phyloP scores from a whole-genome alignment of 495 filamentous ascomycete species.

The Trichoderma reesei region DNA sequence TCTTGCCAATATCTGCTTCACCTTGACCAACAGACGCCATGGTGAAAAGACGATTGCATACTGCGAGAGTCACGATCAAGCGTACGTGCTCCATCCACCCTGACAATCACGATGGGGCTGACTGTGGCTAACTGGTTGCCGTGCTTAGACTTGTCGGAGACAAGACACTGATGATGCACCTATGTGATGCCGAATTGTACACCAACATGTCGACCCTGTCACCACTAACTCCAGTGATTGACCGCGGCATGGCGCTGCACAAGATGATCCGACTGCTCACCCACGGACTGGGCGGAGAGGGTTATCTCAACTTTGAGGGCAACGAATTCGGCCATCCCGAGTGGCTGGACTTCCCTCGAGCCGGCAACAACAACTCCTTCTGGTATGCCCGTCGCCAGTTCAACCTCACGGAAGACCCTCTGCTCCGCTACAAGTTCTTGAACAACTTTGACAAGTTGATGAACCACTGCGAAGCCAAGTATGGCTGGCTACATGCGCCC shows the following conservation, averaged over 20 bases:
- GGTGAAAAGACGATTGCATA: conserved; percentile 99
- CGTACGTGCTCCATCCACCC: conserved; percentile 46
- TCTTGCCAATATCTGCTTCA: conserved; percentile 72
- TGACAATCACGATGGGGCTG: background rate
- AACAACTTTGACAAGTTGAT: conserved; percentile 91
- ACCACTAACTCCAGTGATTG: conserved; percentile 79
- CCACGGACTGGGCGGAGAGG: conserved; percentile 90
- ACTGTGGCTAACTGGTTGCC: conserved; percentile 22
- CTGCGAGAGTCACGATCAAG: conserved; percentile 94
- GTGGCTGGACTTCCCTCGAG: conserved; percentile 97
- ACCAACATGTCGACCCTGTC: conserved; percentile 89
- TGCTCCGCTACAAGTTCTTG: conserved; percentile 83
- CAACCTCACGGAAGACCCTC: conserved; percentile 77
- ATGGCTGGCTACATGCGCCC: conserved; percentile 80
- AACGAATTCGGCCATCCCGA: conserved; percentile 99
- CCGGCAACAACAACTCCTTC: conserved; percentile 89
- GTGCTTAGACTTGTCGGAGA: conserved; percentile 77
- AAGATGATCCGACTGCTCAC: conserved; percentile 96
- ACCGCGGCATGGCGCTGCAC: conserved; percentile 83
- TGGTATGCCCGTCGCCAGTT: conserved; percentile 95
- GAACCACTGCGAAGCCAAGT: conserved; percentile 77
- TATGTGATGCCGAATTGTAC: conserved; percentile 95
- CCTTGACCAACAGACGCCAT: conserved; percentile 82
- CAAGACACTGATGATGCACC: conserved; percentile 94
- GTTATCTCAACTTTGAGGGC: conserved; percentile 96